Percentiles rank a stretch among this genome's conserved stretches.
phyloP scores from a whole-genome alignment of 768 basidiomycete species.

The Hirschioporus abietinus region DNA sequence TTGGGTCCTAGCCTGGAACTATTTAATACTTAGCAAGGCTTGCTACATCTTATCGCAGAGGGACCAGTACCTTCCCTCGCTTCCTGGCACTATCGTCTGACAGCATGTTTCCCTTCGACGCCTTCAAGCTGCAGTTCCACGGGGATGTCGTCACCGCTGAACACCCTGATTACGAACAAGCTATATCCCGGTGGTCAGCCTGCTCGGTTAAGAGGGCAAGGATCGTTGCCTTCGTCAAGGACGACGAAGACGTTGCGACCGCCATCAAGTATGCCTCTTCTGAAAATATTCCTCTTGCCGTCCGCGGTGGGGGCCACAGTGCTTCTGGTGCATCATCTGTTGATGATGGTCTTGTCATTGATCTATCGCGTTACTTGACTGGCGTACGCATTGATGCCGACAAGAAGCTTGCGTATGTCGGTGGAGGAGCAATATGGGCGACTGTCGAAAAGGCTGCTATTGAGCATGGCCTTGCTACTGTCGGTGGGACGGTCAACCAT shows the following conservation, averaged over 20 bases:
- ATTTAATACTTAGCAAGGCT: no score
- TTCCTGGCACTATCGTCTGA: neutral
- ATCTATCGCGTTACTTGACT: slow-evolving; percentile 13
- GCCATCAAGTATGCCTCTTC: slow-evolving; percentile 12
- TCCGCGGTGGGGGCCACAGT: slow-evolving; percentile 20
- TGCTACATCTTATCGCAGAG: no score
- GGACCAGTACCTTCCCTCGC: no score
- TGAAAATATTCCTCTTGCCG: slow-evolving; percentile 10
- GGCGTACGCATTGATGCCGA: slow-evolving; percentile 12
- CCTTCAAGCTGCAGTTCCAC: slow-evolving; percentile 12
- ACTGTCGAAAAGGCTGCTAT: slow-evolving; percentile 16
- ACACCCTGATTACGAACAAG: slow-evolving; percentile 13
- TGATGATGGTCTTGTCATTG: slow-evolving; percentile 23
- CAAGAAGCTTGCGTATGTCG: slow-evolving; percentile 11
- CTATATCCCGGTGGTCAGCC: slow-evolving; percentile 14
- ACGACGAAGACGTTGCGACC: slow-evolving; percentile 12
- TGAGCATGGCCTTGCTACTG: slow-evolving; percentile 16
- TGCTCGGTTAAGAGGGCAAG: slow-evolving; percentile 13
- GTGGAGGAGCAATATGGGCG: slow-evolving; percentile 16
- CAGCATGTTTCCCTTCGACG: slow-evolving; percentile 4
- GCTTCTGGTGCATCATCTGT: slow-evolving; percentile 16
- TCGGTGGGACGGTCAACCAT: slow-evolving; percentile 19
- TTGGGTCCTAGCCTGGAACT: no score
- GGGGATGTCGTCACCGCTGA: slow-evolving; percentile 16
- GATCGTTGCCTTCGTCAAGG: slow-evolving; percentile 12